Percentiles rank a stretch among this genome's conserved stretches.
Evolutionary conservation across 371 early-diverging fungal species (phyloP).

Genomic region (Lichtheimia ramosa): DNA sequence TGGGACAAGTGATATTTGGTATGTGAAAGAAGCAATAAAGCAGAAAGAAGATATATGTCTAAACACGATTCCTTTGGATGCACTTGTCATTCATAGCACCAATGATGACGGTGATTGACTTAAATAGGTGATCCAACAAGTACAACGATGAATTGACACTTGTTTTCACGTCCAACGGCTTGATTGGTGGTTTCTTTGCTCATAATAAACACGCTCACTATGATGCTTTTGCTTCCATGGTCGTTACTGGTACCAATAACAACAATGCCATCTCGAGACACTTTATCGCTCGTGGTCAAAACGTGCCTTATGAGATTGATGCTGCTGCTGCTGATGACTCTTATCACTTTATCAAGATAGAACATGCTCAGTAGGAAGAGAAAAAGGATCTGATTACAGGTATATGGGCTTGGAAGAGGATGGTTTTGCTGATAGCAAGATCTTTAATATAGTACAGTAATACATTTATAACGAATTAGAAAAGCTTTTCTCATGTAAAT

Average conservation of each 20-base stretch:
- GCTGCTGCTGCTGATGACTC: slow-evolving; percentile 91
- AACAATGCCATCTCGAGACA: slow-evolving; percentile 90
- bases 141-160: slow-evolving; percentile 84
- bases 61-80: too few species aligned
- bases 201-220: slow-evolving; percentile 92
- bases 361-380: slow-evolving; percentile 63
- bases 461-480: too few species aligned
- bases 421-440: slow-evolving; percentile 48
- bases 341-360: slow-evolving; percentile 81
- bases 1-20: too few species aligned
- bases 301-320: slow-evolving; percentile 81
- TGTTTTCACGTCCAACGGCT: slow-evolving; percentile 86
- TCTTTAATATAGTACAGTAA: slow-evolving; percentile 12
- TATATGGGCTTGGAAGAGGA: slow-evolving; percentile 51
- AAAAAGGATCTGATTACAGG: slow-evolving; percentile 52
- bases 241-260: slow-evolving; percentile 86
- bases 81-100: too few species aligned
- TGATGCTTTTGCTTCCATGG: slow-evolving; percentile 91
- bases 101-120: too few species aligned
- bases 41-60: too few species aligned
- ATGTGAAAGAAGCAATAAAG: too few species aligned
- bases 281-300: slow-evolving; percentile 92
- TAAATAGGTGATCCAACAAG: too few species aligned
- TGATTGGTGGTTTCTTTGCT: slow-evolving; percentile 91
- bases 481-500: too few species aligned